Base-by-base conservation (phyloP, 768 basidiomycete species). In the Russula vinacea region DNA sequence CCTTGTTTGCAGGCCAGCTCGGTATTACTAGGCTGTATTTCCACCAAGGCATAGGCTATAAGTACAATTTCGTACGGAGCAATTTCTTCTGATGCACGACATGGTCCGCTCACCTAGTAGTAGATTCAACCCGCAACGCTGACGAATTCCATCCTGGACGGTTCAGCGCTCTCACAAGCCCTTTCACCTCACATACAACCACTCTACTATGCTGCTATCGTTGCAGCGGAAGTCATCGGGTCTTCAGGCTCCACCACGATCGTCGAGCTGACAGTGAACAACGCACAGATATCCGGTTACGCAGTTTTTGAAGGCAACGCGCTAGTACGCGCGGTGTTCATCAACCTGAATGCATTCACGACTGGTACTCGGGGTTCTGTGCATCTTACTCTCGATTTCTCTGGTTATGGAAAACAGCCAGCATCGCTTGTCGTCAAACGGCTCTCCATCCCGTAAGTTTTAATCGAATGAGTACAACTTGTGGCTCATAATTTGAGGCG, bases 31-130 rank as follows among this genome's bases (percentile, higher is more conserved):
- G 80, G 56, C 65, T 85, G 17, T 84, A 80, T 74, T 87, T 86
- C 77, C 86, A 89, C 69, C 78, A 84, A 60, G 87, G 87, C 17
- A 76, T 89, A 58, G 87, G 87, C 0, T 89, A 79, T 75, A 89
- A 89, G 73, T 89, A 88, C 69, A 85, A 83, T 70, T 75, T 88
- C 58, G 87, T 84, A 61, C 54, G 19, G 49, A 33, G 4, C 1
- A 32, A 16, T 40, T 16, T 13, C 10, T 33, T 24, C 16, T 32
- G 39, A 33, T 14, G 29, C 19, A 42, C 5, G 9, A 9, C 4
- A 33, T 44, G 14, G n/a, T 52, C 29, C 17, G 50, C 50, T 60
- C 35, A 52, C 45, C n/a, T 33, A n/a, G 22, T 16, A 22, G 22
- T 56, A 88, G 88, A 80, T 90, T 54, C 88, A 89, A 73, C 88